A percentile compares a stretch with the other conserved stretches of the same genome.
Conservation (phyloP, 2,329 filamentous ascomycete species). For the Ophiostoma tasmaniense region DNA sequence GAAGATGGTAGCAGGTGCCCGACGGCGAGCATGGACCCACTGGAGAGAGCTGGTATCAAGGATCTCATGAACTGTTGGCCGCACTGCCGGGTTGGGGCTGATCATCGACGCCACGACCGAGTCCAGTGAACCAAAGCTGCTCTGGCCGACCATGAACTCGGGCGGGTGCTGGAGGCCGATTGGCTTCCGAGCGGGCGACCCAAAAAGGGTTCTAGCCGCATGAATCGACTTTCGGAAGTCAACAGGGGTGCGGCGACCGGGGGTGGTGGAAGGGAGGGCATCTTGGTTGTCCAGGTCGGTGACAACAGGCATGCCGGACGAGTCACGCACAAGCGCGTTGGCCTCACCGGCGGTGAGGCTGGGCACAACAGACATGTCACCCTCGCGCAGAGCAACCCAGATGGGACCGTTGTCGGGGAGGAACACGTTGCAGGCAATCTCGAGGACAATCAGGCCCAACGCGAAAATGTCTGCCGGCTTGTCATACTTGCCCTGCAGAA, state of each 20-base stretch:
- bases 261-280: constrained; percentile 15
- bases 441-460: constrained; percentile 85
- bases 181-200: constrained; percentile 36
- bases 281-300: constrained; percentile 14
- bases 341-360: constrained; percentile 75
- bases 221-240: constrained; percentile 11
- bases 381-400: constrained; percentile 83
- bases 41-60: constrained; percentile 63
- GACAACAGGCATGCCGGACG: constrained; percentile 58
- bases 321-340: constrained; percentile 63
- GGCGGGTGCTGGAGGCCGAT: constrained; percentile 56
- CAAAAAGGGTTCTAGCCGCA: constrained; percentile 36
- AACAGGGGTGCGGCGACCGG: constrained; percentile 9
- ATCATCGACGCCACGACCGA: constrained; percentile 85
- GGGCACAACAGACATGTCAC: constrained; percentile 81
- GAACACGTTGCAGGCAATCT: constrained; percentile 88
- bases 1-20: constrained; percentile 85
- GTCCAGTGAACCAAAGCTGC: constrained; percentile 68
- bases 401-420: constrained; percentile 86
- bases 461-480: constrained; percentile 92
- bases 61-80: constrained; percentile 67
- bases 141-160: constrained; percentile 75
- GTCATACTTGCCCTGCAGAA: constrained; percentile 76
- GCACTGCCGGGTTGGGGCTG: constrained; percentile 59
- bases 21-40: constrained; percentile 70